Percentiles rank a stretch among this genome's conserved stretches.
phyloP scores from a whole-genome alignment of 164 flowering plant genomes.

The Litsea cubeba region DNA sequence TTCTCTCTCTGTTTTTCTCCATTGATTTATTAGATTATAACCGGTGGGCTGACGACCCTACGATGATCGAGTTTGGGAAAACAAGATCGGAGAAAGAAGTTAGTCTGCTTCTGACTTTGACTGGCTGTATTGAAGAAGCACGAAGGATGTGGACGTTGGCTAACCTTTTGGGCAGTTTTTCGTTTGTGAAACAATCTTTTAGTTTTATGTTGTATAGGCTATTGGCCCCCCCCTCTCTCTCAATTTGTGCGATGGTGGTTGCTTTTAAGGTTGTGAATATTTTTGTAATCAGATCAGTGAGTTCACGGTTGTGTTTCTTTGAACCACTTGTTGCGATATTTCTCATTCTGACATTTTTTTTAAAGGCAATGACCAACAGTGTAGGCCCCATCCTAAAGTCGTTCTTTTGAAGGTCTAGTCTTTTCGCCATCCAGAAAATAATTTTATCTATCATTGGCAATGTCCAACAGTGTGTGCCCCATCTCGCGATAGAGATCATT shows the following conservation, averaged over 20 bases:
- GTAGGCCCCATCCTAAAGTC: neutral
- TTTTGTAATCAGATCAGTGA: constrained; percentile 45
- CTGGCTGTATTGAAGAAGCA: constrained; percentile 27
- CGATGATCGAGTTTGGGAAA: constrained; percentile 17
- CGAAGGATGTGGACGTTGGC: constrained; percentile 34
- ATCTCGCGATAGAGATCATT: too few species aligned
- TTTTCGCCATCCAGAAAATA: too few species aligned
- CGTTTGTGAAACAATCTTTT: constrained; percentile 15
- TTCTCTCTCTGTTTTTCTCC: constrained; percentile 10
- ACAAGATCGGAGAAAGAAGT: constrained; percentile 17
- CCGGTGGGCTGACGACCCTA: constrained; percentile 36
- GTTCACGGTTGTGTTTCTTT: constrained; percentile 17
- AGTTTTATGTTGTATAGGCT: constrained; percentile 43
- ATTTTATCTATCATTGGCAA: too few species aligned
- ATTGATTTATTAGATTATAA: constrained; percentile 41
- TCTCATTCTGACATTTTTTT: neutral
- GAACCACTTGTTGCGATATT: neutral
- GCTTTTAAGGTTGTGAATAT: constrained; percentile 38
- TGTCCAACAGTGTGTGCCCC: neutral
- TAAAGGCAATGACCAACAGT: neutral
- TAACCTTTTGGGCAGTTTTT: constrained; percentile 49
- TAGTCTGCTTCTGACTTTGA: constrained; percentile 55
- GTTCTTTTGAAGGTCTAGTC: neutral
- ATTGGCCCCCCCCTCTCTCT: constrained; percentile 20
- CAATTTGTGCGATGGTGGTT: constrained; percentile 34